Evolutionary conservation across 176 grass and related monocot species (phyloP).

Genomic region (Avena atlantica): DNA sequence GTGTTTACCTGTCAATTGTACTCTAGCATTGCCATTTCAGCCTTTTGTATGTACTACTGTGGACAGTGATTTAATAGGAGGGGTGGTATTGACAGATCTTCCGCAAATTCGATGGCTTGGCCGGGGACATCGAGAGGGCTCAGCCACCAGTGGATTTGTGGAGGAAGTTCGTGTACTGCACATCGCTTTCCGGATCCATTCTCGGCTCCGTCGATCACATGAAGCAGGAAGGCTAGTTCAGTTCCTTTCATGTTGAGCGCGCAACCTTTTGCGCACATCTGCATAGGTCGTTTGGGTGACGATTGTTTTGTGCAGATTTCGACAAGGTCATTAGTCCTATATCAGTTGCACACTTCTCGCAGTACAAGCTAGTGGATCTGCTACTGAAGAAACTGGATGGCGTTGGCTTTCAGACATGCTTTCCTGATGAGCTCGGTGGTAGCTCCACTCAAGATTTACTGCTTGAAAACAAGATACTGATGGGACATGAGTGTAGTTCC

Average conservation of each 20-base stretch:
- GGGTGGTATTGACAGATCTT: conserved; percentile 58
- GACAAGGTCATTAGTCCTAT: conserved; percentile 76
- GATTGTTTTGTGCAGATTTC: conserved; percentile 65
- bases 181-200: conserved; percentile 80
- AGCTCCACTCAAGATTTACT: conserved; percentile 32
- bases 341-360: conserved; percentile 87
- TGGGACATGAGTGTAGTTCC: conserved; percentile 83
- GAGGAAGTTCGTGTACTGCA: conserved; percentile 97
- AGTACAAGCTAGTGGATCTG: conserved; percentile 84
- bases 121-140: conserved; percentile 75
- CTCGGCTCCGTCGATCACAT: conserved; percentile 97
- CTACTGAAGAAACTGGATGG: conserved; percentile 79
- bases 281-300: conserved; percentile 25
- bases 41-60: neutral
- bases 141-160: conserved; percentile 87
- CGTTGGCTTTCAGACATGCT: conserved; percentile 60
- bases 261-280: neutral
- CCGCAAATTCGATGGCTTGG: conserved; percentile 81
- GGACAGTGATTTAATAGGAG: neutral
- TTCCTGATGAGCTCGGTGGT: conserved; percentile 45
- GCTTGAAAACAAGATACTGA: conserved; percentile 77
- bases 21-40: neutral
- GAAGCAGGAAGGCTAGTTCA: conserved; percentile 77
- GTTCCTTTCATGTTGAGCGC: conserved; percentile 23
- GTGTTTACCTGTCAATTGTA: conserved; percentile 14